phyloP scores from a whole-genome alignment of 495 filamentous ascomycete genomes.

The Trichoderma gamsii region DNA sequence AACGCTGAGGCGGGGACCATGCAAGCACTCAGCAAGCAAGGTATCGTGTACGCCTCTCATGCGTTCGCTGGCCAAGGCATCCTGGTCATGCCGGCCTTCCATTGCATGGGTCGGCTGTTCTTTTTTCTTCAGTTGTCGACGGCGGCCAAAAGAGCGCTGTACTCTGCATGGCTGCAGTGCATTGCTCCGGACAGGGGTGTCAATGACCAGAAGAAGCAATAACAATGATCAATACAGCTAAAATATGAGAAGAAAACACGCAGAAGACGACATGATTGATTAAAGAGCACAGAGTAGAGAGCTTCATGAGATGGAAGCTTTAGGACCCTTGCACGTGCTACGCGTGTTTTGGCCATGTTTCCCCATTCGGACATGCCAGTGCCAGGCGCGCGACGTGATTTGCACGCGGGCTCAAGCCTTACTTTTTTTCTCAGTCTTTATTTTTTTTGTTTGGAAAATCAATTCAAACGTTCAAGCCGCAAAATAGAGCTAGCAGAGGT shows the following conservation, averaged over 20 bases:
- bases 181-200: neutral
- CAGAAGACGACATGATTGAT: neutral
- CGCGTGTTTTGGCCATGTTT: neutral
- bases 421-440: neutral
- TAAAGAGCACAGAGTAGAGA: neutral
- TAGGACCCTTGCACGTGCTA: neutral
- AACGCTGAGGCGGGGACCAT: neutral
- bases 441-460: neutral
- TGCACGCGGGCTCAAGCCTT: conserved; percentile 2
- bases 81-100: neutral
- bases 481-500: too few species aligned
- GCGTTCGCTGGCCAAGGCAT: conserved; percentile 7
- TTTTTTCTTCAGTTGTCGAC: neutral
- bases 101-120: neutral
- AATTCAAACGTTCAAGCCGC: too few species aligned
- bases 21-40: conserved; percentile 14
- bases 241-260: neutral
- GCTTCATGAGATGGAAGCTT: neutral
- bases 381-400: conserved; percentile 8
- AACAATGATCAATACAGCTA: neutral
- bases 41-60: conserved; percentile 14
- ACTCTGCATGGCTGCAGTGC: neutral
- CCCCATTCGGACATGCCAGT: conserved; percentile 6
- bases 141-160: neutral
- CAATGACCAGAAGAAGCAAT: neutral